Conservation (phyloP, 2,329 filamentous ascomycete species). For the Verticillium zaregamsianum region DNA sequence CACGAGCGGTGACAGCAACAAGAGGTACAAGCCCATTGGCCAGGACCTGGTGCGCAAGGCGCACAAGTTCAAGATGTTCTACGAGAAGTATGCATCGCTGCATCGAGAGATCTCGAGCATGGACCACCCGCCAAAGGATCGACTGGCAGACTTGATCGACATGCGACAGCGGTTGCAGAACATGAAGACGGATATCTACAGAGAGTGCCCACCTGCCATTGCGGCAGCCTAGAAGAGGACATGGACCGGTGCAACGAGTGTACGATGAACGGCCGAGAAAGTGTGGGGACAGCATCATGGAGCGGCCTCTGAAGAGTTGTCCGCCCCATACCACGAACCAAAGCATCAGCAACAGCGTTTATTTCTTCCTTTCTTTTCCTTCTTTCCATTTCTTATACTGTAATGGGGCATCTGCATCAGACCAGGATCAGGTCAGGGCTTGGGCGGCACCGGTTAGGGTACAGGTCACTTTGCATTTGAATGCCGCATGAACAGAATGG, state of each 20-base stretch:
- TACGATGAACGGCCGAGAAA: background rate
- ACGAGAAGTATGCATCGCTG: constrained; percentile 52
- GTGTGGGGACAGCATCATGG: background rate
- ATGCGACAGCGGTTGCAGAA: constrained; percentile 49
- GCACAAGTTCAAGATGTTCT: constrained; percentile 50
- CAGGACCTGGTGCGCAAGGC: constrained; percentile 49
- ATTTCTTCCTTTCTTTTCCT: background rate
- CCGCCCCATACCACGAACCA: background rate
- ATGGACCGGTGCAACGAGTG: background rate
- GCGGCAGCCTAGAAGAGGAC: constrained; percentile 8
- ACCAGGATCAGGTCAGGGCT: background rate
- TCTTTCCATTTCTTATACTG: too few relatives aligned
- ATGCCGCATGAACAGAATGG: background rate
- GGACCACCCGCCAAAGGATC: constrained; percentile 45
- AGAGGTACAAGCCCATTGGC: constrained; percentile 24
- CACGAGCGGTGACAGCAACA: constrained; percentile 8
- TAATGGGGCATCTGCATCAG: background rate
- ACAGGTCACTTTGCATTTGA: background rate
- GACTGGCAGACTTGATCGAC: constrained; percentile 45
- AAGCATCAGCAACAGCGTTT: background rate
- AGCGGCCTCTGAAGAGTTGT: background rate
- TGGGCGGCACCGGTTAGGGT: background rate
- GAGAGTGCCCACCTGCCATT: constrained; percentile 30
- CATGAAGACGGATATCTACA: constrained; percentile 59
- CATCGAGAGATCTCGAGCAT: constrained; percentile 50